Percentiles rank a stretch among this genome's conserved stretches.
Evolutionary conservation across 1,284 basidiomycete genomes (phyloP).

Genomic region (Microbotryomycetes sp.): DNA sequence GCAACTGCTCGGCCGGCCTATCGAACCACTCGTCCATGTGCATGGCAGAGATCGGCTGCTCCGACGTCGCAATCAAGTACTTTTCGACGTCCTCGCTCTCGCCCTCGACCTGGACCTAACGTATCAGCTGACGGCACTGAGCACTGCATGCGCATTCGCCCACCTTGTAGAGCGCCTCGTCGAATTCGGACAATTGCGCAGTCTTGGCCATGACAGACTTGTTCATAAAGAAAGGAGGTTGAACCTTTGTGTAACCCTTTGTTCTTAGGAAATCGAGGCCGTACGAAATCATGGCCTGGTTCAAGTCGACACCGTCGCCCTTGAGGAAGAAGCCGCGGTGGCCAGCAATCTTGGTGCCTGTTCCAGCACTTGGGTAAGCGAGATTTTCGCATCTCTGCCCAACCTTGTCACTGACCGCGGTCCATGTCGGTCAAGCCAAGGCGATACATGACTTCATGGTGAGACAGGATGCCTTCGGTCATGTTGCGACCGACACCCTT

Average conservation of each 20-base stretch:
- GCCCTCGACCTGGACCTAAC: constrained; percentile 54
- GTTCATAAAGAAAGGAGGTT: constrained; percentile 98
- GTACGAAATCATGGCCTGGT: constrained; percentile 92
- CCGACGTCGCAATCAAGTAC: constrained; percentile 97
- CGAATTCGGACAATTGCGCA: constrained; percentile 94
- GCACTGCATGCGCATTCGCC: too few relatives aligned
- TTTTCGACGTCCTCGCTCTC: constrained; percentile 84
- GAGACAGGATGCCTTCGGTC: constrained; percentile 69
- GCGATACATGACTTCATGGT: constrained; percentile 91
- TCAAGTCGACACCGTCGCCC: constrained; percentile 92
- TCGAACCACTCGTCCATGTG: constrained; percentile 98
- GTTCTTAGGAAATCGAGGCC: constrained; percentile 86
- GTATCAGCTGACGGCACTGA: background rate
- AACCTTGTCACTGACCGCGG: constrained; percentile 56
- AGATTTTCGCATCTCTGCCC: background rate
- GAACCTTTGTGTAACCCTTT: constrained; percentile 82
- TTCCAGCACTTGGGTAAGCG: background rate
- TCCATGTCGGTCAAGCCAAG: constrained; percentile 95
- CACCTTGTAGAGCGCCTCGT: constrained; percentile 96
- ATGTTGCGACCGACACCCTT: constrained; percentile 50
- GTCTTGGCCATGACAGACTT: constrained; percentile 96
- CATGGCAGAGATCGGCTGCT: constrained; percentile 94
- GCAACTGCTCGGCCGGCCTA: constrained; percentile 79
- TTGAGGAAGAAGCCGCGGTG: constrained; percentile 96
- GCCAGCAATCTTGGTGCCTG: constrained; percentile 83